Evolutionary conservation across 192 early-diverging fungal species (phyloP).

Genomic region (Gryganskiella cystojenkinii): DNA sequence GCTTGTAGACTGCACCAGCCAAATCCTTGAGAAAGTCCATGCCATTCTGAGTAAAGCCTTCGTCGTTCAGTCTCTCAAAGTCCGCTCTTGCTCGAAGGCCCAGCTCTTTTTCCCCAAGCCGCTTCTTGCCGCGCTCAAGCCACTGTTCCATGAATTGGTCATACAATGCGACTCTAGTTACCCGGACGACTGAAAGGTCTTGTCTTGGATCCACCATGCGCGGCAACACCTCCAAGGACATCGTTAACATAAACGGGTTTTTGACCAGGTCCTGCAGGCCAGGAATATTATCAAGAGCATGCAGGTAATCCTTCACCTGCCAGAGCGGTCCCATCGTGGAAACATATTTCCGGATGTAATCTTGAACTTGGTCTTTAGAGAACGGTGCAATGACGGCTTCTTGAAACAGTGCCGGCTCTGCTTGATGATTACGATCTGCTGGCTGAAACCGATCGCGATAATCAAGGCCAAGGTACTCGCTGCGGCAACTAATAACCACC

Average conservation of each 20-base stretch:
- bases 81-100: too few relatives aligned
- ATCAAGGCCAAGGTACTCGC: background rate
- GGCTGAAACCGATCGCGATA: background rate
- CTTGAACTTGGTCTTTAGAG: background rate
- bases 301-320: background rate
- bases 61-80: too few relatives aligned
- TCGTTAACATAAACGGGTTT: conserved; percentile 10
- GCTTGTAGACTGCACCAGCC: too few relatives aligned
- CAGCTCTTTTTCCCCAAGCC: too few relatives aligned
- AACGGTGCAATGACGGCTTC: conserved; percentile 7
- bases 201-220: background rate
- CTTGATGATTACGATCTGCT: background rate
- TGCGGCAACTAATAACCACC: conserved; percentile 14
- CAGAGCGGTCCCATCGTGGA: background rate
- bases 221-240: background rate
- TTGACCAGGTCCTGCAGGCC: background rate
- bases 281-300: background rate
- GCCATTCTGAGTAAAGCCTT: too few relatives aligned
- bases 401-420: background rate
- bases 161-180: conserved; percentile 7
- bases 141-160: conserved; percentile 3
- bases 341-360: background rate
- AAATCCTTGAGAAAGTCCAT: too few relatives aligned
- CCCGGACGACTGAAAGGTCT: background rate
- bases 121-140: background rate